Conservation (phyloP, 1,284 basidiomycete species). For the Fomitopsis betulina region DNA sequence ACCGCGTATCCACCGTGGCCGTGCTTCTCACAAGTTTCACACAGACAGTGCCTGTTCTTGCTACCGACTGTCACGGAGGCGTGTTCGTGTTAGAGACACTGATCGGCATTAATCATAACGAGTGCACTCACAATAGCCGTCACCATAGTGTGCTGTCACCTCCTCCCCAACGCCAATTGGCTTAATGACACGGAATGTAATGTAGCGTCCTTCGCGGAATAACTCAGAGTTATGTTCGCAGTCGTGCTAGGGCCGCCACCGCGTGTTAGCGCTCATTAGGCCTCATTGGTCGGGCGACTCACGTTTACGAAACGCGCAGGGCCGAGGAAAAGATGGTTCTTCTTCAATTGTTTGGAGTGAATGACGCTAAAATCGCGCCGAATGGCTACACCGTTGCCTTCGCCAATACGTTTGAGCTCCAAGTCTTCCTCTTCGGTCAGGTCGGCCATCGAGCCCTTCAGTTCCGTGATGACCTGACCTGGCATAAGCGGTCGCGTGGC, state of each 20-base stretch:
- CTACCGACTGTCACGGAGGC: slow-evolving; percentile 64
- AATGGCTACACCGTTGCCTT: slow-evolving; percentile 56
- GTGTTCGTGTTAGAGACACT: neutral
- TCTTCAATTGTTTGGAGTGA: slow-evolving; percentile 85
- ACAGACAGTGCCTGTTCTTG: slow-evolving; percentile 84
- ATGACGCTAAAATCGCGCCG: slow-evolving; percentile 89
- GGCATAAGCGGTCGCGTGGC: slow-evolving; percentile 72
- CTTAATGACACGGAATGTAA: slow-evolving; percentile 83
- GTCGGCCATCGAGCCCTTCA: slow-evolving; percentile 87
- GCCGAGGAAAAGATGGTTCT: slow-evolving; percentile 88
- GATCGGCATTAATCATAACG: slow-evolving; percentile 2
- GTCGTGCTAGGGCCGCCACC: slow-evolving; percentile 60
- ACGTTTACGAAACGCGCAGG: slow-evolving; percentile 94
- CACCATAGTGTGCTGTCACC: slow-evolving; percentile 82
- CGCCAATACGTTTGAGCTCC: slow-evolving; percentile 73
- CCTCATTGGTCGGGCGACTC: slow-evolving; percentile 29
- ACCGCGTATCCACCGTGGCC: slow-evolving; percentile 73
- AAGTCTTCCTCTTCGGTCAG: slow-evolving; percentile 78
- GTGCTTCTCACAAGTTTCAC: slow-evolving; percentile 82
- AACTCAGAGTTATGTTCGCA: slow-evolving; percentile 89
- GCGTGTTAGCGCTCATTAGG: slow-evolving; percentile 3
- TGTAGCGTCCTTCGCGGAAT: slow-evolving; percentile 82
- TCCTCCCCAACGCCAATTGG: slow-evolving; percentile 82
- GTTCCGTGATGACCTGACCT: slow-evolving; percentile 71
- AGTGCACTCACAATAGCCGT: slow-evolving; percentile 69